Base-by-base conservation (phyloP, 2,329 filamentous ascomycete genomes). In the Pseudogymnoascus sp. region DNA sequence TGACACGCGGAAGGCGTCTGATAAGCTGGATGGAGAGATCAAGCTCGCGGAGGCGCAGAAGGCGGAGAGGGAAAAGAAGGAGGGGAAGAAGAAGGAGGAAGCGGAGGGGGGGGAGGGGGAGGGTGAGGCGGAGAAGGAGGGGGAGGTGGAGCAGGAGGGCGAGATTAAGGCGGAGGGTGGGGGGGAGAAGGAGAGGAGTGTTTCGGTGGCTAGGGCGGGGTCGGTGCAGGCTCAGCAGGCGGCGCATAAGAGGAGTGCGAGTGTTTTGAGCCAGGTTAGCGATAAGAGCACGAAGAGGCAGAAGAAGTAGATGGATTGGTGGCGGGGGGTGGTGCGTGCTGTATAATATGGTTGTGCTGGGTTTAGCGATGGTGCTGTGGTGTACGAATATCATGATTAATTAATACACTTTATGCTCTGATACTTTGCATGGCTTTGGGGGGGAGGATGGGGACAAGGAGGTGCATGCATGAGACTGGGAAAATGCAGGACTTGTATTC, bases 171-270 rank as follows among this genome's bases (percentile, higher is more conserved):
- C 85, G 66, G 76, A 75, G 48, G 77, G 73, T 68, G 66, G 28
- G n/a, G 65, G 28, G 14, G 65, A 54, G 41, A 69, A 65, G 21
- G 70, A 69, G 36, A 68, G 75, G 51, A 75, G 76, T 63, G 71
- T 67, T 5, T 68, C 64, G 3, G 60, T 60, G 13, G 93, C 93
- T 77, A 92, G 89, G 72, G 79, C 80, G 14, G 77, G 78, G 6
- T 90, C 87, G 71, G 86, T 77, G 64, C 72, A 76, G 23, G 76
- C 76, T 64, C 73, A 31, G 54, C 62, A 73, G 0, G 48, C 48
- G 23, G 48, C 48, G 25, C 87, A 89, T 68, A 96, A 96, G 79
- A 84, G 92, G 65, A 95, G 91, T 73, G 90, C 90, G 1, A 96
- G 91, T 74, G 90, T 92, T 34, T 75, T 96, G 62, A 93, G 90